Evolutionary conservation across 2,329 filamentous ascomycete species (phyloP).

Genomic region (Fusarium clavum): DNA sequence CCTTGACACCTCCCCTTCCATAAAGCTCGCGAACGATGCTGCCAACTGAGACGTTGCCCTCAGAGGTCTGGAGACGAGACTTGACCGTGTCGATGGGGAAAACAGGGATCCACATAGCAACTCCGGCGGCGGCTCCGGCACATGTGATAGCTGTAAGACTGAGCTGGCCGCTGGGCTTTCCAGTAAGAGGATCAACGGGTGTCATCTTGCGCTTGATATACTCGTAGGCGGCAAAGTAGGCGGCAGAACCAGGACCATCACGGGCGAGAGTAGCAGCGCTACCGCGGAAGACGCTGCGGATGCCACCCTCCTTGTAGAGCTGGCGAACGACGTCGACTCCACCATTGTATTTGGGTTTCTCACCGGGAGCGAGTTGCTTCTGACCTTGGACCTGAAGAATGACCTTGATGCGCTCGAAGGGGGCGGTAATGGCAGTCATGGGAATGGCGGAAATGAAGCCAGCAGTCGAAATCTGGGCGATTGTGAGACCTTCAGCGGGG

Average conservation of each 20-base stretch:
- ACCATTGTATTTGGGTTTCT: slow-evolving; percentile 92
- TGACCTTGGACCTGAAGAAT: slow-evolving; percentile 98
- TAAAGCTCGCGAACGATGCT: slow-evolving; percentile 88
- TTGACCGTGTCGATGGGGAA: slow-evolving; percentile 99
- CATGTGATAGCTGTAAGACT: slow-evolving; percentile 85
- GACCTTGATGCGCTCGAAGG: slow-evolving; percentile 98
- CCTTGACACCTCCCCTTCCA: slow-evolving; percentile 81
- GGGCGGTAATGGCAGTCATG: slow-evolving; percentile 98
- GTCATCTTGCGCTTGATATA: slow-evolving; percentile 90
- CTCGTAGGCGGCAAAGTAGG: slow-evolving; percentile 98
- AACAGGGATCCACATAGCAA: slow-evolving; percentile 99
- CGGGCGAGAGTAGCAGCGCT: slow-evolving; percentile 90
- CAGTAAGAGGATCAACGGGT: slow-evolving; percentile 79
- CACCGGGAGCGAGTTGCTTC: slow-evolving; percentile 85
- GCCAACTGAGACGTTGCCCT: slow-evolving; percentile 83
- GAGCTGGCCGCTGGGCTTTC: slow-evolving; percentile 79
- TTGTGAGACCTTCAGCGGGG: slow-evolving; percentile 77
- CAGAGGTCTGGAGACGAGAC: slow-evolving; percentile 89
- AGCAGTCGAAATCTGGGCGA: slow-evolving; percentile 88
- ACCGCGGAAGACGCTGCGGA: slow-evolving; percentile 93
- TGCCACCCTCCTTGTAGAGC: slow-evolving; percentile 89
- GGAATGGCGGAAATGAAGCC: slow-evolving; percentile 98
- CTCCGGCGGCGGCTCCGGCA: slow-evolving; percentile 89
- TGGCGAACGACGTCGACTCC: slow-evolving; percentile 91
- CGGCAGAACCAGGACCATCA: slow-evolving; percentile 91